Evolutionary conservation across 208 protist genomes (phyloP), one percentile per base, ranked within the genome.

Genomic region (Pavlovales sp.): DNA sequence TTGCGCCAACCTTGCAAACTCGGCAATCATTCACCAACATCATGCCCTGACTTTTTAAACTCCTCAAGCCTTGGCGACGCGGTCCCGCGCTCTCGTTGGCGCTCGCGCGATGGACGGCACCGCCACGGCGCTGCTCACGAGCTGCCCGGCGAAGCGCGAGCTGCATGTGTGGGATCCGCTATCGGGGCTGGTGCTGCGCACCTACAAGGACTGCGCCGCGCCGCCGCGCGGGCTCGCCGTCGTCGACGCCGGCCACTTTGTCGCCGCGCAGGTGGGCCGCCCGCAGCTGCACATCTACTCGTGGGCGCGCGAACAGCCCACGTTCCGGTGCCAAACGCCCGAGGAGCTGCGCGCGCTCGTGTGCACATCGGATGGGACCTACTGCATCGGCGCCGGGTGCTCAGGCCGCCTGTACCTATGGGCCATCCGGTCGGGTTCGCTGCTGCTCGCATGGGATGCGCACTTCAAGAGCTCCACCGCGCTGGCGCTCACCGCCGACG

Each of bases 241-340:
- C 37, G 37, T 32, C 37, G 30, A 40, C 26, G 57, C 18, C 37
- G 38, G 18, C 57, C 32, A 37, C 26, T 22, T 77, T 18, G 28
- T 86, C 57, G 20, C 82, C 57, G 44, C 37, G 32, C 42, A 86
- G 57, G 7, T 5, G 20, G 37, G 14, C 28, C 46, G 37, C 36
- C 67, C 82, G 30, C 5, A 22, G 14, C 5, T 86, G 18, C 82
- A 86, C 66, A n/a, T 86, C 8, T 86, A 46, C 42, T 26, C 20
- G 32, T 75, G 57, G 82, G 36, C 20, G 36, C 28, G 37, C 42
- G 82, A 86, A 38, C 57, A 75, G 44, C 82, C 82, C 32, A 7
- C 7, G 26, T 86, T 57, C 82, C 82, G 82, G 57, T 86, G 82
- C 82, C 82, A 86, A 57, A 37, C 57, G 57, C 82, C 82, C 20